Conservation (phyloP, 2,329 filamentous ascomycete species). For the Penicillium vulpinum region DNA sequence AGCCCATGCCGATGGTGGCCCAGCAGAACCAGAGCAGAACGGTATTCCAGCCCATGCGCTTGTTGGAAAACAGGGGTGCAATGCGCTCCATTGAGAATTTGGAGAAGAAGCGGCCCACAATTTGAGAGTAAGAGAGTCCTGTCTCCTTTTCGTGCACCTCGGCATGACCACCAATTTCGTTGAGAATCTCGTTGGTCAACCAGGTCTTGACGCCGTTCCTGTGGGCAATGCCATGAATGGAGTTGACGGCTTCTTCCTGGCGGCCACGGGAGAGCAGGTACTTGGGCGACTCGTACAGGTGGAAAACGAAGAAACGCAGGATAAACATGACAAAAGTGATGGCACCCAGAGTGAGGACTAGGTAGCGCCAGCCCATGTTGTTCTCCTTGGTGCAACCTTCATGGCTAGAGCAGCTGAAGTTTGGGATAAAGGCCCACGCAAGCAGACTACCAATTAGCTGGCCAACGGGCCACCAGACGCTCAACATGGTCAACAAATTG, state of each 20-base stretch:
- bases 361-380: constrained; percentile 72
- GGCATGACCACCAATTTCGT: constrained; percentile 52
- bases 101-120: constrained; percentile 60
- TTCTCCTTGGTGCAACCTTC: constrained; percentile 53
- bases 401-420: constrained; percentile 55
- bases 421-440: constrained; percentile 70
- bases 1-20: constrained; percentile 81
- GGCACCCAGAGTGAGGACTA: constrained; percentile 69
- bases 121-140: constrained; percentile 44
- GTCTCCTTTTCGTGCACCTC: constrained; percentile 42
- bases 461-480: constrained; percentile 81
- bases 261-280: constrained; percentile 73
- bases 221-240: constrained; percentile 74
- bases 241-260: constrained; percentile 74
- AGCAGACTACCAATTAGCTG: constrained; percentile 58
- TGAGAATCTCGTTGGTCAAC: constrained; percentile 70
- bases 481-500: constrained; percentile 73
- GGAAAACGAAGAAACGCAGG: constrained; percentile 75
- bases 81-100: constrained; percentile 68
- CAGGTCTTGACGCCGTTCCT: constrained; percentile 68
- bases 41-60: constrained; percentile 51
- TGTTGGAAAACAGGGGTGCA: constrained; percentile 59
- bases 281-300: constrained; percentile 82
- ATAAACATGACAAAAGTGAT: constrained; percentile 76
- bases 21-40: constrained; percentile 74